These are phyloP conservation scores for Sarocladiaceae sp. DNA, from an alignment of 2,329 filamentous ascomycete species.

Conservation along the genomic window DNA sequence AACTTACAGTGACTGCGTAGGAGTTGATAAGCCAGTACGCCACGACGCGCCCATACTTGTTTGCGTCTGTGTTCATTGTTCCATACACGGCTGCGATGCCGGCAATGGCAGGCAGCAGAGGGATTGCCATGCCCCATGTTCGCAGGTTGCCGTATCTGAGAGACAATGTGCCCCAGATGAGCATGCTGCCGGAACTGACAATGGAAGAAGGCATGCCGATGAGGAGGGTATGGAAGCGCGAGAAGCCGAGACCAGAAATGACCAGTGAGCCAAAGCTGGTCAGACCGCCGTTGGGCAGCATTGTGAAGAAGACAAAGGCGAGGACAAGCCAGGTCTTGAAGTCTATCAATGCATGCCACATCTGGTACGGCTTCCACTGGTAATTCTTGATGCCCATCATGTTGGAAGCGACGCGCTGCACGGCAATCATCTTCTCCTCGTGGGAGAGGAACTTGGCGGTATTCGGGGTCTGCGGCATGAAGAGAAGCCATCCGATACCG, in stretches of 20 bases:
- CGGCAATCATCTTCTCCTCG: not conserved
- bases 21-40: conserved; percentile 20
- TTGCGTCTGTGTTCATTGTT: conserved; percentile 18
- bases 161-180: conserved; percentile 19
- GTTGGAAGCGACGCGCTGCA: not conserved
- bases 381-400: conserved; percentile 16
- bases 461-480: conserved; percentile 16
- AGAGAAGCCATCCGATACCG: conserved; percentile 13
- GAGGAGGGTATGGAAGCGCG: conserved; percentile 16
- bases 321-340: conserved; percentile 13
- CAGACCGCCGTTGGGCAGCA: conserved; percentile 14
- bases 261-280: conserved; percentile 18
- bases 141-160: conserved; percentile 18
- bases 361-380: conserved; percentile 18
- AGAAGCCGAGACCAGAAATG: conserved; percentile 18
- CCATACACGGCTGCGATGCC: conserved; percentile 18
- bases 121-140: conserved; percentile 21
- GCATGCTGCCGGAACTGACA: conserved; percentile 19
- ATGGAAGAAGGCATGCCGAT: conserved; percentile 18
- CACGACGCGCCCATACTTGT: conserved; percentile 17
- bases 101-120: conserved; percentile 19
- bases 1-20: conserved; percentile 19
- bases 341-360: conserved; percentile 16
- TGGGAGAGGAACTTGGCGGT: conserved; percentile 14
- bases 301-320: conserved; percentile 12